phyloP scores from a whole-genome alignment of 83 land plant genomes.

The Picea mariana region DNA sequence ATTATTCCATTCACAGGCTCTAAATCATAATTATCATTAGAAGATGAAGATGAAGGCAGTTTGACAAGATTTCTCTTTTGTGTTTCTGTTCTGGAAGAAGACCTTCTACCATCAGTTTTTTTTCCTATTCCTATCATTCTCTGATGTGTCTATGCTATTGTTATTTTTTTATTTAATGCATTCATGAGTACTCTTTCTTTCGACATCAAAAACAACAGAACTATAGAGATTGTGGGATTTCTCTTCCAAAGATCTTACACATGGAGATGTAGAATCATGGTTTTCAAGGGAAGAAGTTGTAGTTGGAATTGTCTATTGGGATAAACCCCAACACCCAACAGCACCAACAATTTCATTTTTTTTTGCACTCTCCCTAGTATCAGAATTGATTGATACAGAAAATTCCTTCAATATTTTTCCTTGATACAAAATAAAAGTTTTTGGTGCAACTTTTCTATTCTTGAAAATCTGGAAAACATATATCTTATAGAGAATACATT shows the following conservation, averaged over 20 bases:
- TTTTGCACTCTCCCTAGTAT: neutral
- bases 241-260: too few species aligned
- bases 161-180: neutral
- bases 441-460: neutral
- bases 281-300: too few species aligned
- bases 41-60: neutral
- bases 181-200: neutral
- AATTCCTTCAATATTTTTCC: neutral
- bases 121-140: neutral
- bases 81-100: neutral
- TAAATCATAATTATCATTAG: conserved; percentile 28
- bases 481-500: conserved; percentile 70
- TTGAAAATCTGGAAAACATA: conserved; percentile 63
- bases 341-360: neutral
- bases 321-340: too few species aligned
- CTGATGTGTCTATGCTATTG: neutral
- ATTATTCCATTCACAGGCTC: conserved; percentile 69
- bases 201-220: neutral
- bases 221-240: neutral
- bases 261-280: too few species aligned
- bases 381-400: too few species aligned
- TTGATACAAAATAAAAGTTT: conserved; percentile 24
- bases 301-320: too few species aligned
- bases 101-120: neutral
- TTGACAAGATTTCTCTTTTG: neutral